These are phyloP conservation scores for Fusarium pseudocircinatum DNA, from an alignment of 2,329 filamentous ascomycete genomes.

Conservation along the genomic window DNA sequence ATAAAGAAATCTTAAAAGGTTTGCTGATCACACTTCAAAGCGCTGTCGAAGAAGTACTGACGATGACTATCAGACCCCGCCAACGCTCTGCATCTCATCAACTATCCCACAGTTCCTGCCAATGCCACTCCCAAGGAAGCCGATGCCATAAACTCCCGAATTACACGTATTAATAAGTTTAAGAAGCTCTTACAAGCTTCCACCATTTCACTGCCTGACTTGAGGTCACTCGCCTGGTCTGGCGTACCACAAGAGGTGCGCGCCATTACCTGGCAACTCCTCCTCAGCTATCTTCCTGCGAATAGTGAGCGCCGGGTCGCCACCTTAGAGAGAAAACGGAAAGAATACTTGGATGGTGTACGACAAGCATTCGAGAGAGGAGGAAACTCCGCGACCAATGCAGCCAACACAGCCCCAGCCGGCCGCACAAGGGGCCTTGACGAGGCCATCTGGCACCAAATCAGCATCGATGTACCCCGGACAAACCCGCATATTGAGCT, in stretches of 20 bases:
- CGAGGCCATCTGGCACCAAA: slow-evolving; percentile 99
- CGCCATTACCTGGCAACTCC: slow-evolving; percentile 98
- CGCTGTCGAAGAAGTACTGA: slow-evolving; percentile 19
- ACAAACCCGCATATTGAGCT: slow-evolving; percentile 96
- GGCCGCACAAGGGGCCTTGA: slow-evolving; percentile 76
- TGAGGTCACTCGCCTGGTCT: slow-evolving; percentile 90
- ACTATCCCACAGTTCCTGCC: slow-evolving; percentile 78
- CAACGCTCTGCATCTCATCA: slow-evolving; percentile 93
- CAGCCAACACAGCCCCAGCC: slow-evolving; percentile 52
- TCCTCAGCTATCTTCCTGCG: slow-evolving; percentile 95
- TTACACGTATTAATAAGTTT: slow-evolving; percentile 97
- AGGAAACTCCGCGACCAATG: slow-evolving; percentile 57
- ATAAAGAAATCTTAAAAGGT: slow-evolving; percentile 92
- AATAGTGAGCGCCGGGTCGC: slow-evolving; percentile 92
- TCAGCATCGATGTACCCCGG: slow-evolving; percentile 96
- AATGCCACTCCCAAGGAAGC: slow-evolving; percentile 84
- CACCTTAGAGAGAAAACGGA: slow-evolving; percentile 91
- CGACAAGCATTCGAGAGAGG: slow-evolving; percentile 75
- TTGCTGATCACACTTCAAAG: slow-evolving; percentile 4
- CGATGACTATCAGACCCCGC: slow-evolving; percentile 70
- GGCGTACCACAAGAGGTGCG: slow-evolving; percentile 94
- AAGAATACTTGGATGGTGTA: slow-evolving; percentile 95
- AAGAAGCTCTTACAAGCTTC: slow-evolving; percentile 94
- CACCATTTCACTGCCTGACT: slow-evolving; percentile 84
- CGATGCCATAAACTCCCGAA: slow-evolving; percentile 86